phyloP scores from a whole-genome alignment of 805 yeast species.

The Starmerella sirachaensis region DNA sequence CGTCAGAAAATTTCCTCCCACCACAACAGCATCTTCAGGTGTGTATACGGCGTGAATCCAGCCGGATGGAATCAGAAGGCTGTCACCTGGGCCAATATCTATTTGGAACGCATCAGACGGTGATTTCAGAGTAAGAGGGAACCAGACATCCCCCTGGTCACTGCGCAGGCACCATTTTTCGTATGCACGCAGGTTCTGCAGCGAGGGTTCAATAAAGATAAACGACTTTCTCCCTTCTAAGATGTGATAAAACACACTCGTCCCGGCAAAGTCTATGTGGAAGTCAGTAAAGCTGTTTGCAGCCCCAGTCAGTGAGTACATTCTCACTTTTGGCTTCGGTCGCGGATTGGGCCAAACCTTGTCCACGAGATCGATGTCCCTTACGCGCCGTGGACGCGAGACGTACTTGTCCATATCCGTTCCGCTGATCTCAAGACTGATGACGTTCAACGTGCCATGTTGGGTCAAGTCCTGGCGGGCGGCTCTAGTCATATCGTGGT shows the following conservation, averaged over 20 bases:
- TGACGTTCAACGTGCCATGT: slow-evolving; percentile 51
- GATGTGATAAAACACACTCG: slow-evolving; percentile 79
- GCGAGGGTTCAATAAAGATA: slow-evolving; percentile 68
- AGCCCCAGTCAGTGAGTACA: slow-evolving; percentile 79
- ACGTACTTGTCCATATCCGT: slow-evolving; percentile 41
- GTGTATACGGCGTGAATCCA: slow-evolving; percentile 90
- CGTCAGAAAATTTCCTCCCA: slow-evolving; percentile 82
- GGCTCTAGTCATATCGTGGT: slow-evolving; percentile 38
- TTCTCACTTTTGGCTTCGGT: slow-evolving; percentile 35
- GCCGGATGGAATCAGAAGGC: slow-evolving; percentile 76
- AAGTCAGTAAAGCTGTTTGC: slow-evolving; percentile 73
- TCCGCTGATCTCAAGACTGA: slow-evolving; percentile 64
- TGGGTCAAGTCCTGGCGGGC: slow-evolving; percentile 37
- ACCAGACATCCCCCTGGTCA: slow-evolving; percentile 52
- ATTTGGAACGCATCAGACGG: slow-evolving; percentile 42
- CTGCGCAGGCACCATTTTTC: slow-evolving; percentile 60
- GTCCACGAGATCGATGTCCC: slow-evolving; percentile 54
- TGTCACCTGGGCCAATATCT: slow-evolving; percentile 49
- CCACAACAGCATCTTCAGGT: slow-evolving; percentile 64
- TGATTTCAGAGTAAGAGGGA: slow-evolving; percentile 38
- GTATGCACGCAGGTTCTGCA: slow-evolving; percentile 47
- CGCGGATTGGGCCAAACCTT: slow-evolving; percentile 42
- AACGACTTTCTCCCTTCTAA: slow-evolving; percentile 65
- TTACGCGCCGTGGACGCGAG: slow-evolving; percentile 54
- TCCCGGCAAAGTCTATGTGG: slow-evolving; percentile 86